Percentiles rank a stretch among this genome's conserved stretches.
These are phyloP conservation scores for Hypsizygus ulmarius DNA, from an alignment of 1,284 basidiomycete species.

Conservation along the genomic window DNA sequence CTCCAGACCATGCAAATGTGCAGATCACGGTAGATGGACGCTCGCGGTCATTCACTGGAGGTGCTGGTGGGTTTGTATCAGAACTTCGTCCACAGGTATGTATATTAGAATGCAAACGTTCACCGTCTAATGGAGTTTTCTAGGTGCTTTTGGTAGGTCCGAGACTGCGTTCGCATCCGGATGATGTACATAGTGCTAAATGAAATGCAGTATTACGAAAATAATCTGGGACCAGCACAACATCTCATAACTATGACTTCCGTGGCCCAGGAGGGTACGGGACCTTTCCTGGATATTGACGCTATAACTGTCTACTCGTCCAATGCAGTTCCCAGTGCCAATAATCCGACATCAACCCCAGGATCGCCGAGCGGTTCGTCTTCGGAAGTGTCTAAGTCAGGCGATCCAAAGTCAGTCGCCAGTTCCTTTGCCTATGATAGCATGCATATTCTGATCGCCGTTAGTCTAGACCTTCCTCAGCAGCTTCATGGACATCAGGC, in stretches of 20 bases:
- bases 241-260: conserved; percentile 37
- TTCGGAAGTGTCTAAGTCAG: no score
- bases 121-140: conserved; percentile 11
- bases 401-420: conserved; percentile 3
- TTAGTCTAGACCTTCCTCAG: conserved; percentile 3
- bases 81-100: conserved; percentile 39
- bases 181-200: conserved; percentile 17
- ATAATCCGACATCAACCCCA: conserved; percentile 1
- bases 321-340: conserved; percentile 1
- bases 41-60: conserved; percentile 32
- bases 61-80: conserved; percentile 29
- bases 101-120: neutral
- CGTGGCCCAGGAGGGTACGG: conserved; percentile 25
- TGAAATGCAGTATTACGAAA: conserved; percentile 37
- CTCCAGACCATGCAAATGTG: conserved; percentile 46
- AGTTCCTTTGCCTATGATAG: conserved; percentile 6
- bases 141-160: conserved; percentile 44
- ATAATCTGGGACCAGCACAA: conserved; percentile 30
- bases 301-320: conserved; percentile 38
- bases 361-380: conserved; percentile 3
- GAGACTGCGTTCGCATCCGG: neutral
- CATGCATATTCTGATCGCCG: conserved; percentile 1
- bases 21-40: conserved; percentile 44
- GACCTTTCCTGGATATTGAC: conserved; percentile 43
- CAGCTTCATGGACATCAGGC: conserved; percentile 2